A percentile compares a stretch with the other conserved stretches of the same genome.
phyloP scores from a whole-genome alignment of 2,329 filamentous ascomycete genomes.

The Colletotrichum lupini region DNA sequence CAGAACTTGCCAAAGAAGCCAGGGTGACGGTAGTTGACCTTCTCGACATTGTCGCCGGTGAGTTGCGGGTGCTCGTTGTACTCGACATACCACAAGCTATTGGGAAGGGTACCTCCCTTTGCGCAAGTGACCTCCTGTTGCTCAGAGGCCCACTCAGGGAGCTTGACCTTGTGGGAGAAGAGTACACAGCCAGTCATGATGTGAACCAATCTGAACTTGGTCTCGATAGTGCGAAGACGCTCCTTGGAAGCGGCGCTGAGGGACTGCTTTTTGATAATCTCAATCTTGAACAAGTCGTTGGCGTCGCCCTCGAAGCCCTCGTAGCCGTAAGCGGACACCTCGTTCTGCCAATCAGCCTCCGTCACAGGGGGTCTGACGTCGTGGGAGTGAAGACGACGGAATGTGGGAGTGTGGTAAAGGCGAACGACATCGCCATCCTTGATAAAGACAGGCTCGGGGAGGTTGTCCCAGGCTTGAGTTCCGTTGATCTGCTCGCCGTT shows the following conservation, averaged over 20 bases:
- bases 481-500: slow-evolving; percentile 84
- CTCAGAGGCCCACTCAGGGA: slow-evolving; percentile 97
- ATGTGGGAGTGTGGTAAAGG: slow-evolving; percentile 85
- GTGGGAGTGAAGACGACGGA: slow-evolving; percentile 94
- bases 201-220: slow-evolving; percentile 95
- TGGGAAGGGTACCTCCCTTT: slow-evolving; percentile 88
- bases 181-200: slow-evolving; percentile 96
- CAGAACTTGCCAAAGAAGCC: slow-evolving; percentile 98
- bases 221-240: slow-evolving; percentile 91
- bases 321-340: slow-evolving; percentile 96
- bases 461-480: slow-evolving; percentile 83
- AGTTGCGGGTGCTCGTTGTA: slow-evolving; percentile 87
- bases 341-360: slow-evolving; percentile 93
- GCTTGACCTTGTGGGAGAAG: slow-evolving; percentile 99
- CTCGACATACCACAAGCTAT: slow-evolving; percentile 98
- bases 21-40: slow-evolving; percentile 94
- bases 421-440: slow-evolving; percentile 84
- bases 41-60: slow-evolving; percentile 76
- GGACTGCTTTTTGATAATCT: slow-evolving; percentile 93
- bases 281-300: slow-evolving; percentile 94
- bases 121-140: slow-evolving; percentile 99
- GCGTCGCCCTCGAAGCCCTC: slow-evolving; percentile 97
- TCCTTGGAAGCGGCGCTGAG: slow-evolving; percentile 82
- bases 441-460: slow-evolving; percentile 74
- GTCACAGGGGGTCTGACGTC: slow-evolving; percentile 89